Evolutionary conservation across 164 flowering plant species (phyloP).

Genomic region (Sextonia rubra): DNA sequence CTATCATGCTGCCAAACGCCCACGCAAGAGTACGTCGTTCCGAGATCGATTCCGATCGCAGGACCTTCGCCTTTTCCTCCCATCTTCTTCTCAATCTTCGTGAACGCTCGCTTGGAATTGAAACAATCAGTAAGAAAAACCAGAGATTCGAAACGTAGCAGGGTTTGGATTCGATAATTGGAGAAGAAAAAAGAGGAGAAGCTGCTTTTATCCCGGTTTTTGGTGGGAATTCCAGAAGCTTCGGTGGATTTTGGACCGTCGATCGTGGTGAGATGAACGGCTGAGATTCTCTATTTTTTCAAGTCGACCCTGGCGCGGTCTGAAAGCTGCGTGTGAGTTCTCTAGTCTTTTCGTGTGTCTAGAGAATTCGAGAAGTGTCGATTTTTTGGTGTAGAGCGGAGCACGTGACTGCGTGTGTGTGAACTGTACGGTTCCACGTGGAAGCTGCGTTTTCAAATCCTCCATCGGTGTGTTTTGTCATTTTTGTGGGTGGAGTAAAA

Average conservation of each 20-base stretch:
- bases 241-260: not conserved
- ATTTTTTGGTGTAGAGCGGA: not conserved
- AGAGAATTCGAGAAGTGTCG: not conserved
- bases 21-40: conserved; percentile 52
- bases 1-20: conserved; percentile 54
- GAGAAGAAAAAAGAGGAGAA: not conserved
- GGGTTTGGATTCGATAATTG: not conserved
- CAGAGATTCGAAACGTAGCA: not conserved
- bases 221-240: not conserved
- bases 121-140: not conserved
- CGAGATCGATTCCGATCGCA: conserved; percentile 53
- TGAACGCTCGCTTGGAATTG: not conserved
- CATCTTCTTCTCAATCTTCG: not conserved
- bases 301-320: not conserved
- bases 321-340: not conserved
- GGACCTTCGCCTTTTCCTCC: conserved; percentile 26
- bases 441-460: no score
- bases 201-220: not conserved
- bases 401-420: not conserved
- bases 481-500: no score
- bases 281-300: not conserved
- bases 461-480: no score
- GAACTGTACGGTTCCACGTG: not conserved
- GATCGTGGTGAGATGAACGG: not conserved
- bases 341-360: not conserved